These are phyloP conservation scores for Pseudogymnoascus sp. DNA, from an alignment of 2,329 filamentous ascomycete species.

Conservation along the genomic window DNA sequence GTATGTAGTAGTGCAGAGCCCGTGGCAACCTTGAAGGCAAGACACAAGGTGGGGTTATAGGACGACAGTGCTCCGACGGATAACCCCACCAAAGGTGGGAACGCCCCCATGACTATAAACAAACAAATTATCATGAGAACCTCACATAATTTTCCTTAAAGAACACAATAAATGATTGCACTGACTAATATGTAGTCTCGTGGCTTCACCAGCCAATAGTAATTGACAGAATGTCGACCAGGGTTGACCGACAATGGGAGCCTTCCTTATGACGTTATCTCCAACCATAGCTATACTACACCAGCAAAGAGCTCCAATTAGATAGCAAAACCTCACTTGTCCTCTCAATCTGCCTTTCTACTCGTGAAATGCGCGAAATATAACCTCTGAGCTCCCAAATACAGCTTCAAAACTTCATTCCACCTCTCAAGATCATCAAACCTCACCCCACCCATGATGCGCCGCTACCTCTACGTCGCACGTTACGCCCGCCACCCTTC, in stretches of 20 bases:
- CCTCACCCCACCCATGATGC: background rate
- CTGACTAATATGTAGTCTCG: background rate
- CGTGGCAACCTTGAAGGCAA: background rate
- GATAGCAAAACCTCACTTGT: background rate
- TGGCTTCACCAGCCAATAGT: background rate
- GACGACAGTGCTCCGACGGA: conserved; percentile 1
- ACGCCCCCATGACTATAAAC: background rate
- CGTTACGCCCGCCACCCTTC: background rate
- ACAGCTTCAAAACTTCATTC: background rate
- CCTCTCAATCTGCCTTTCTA: background rate
- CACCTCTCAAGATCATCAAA: background rate
- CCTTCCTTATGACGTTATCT: background rate
- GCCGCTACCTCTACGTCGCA: background rate
- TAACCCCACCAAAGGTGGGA: background rate
- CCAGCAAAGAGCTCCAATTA: background rate
- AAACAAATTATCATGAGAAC: conserved; percentile 2
- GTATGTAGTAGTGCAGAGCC: background rate
- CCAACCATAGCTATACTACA: background rate
- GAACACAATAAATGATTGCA: background rate
- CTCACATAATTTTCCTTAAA: background rate
- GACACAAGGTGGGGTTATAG: conserved; percentile 5
- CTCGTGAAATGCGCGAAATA: background rate
- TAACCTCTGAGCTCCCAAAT: background rate
- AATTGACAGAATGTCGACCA: background rate
- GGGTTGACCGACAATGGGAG: background rate